Conservation (phyloP, 2,329 filamentous ascomycete species). For the Dactylellina drechsleri region DNA sequence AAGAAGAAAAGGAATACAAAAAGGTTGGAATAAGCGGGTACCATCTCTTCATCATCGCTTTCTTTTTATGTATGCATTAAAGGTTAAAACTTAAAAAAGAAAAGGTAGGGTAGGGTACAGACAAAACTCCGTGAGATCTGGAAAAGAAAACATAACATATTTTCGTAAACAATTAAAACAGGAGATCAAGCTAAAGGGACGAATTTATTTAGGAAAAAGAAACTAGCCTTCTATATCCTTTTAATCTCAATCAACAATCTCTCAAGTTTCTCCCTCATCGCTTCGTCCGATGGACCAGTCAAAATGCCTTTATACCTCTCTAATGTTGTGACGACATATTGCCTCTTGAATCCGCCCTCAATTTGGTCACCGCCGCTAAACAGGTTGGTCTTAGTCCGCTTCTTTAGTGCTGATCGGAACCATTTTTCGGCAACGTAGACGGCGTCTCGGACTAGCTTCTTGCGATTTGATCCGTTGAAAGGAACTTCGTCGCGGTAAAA, state of each 20-base stretch:
- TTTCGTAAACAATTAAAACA: conserved; percentile 7
- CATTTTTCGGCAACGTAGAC: conserved; percentile 71
- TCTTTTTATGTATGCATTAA: conserved; percentile 24
- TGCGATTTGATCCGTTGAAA: conserved; percentile 70
- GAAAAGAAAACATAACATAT: conserved; percentile 1
- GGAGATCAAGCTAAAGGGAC: conserved; percentile 7
- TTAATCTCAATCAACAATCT: conserved; percentile 53
- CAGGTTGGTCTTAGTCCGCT: conserved; percentile 40
- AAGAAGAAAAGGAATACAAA: conserved; percentile 1
- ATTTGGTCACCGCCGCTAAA: conserved; percentile 42
- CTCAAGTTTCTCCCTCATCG: conserved; percentile 50
- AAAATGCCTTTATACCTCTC: conserved; percentile 44
- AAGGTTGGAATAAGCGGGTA: neutral
- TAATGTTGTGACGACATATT: conserved; percentile 48
- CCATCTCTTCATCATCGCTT: conserved; percentile 21
- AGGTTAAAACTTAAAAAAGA: conserved; percentile 3
- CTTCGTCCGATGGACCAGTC: conserved; percentile 22
- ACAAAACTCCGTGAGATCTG: conserved; percentile 29
- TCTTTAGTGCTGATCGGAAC: conserved; percentile 62
- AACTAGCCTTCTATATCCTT: conserved; percentile 20
- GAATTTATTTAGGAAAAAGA: conserved; percentile 3
- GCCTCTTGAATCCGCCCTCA: conserved; percentile 54
- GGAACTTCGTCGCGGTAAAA: conserved; percentile 75
- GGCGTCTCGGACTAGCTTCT: conserved; percentile 70
- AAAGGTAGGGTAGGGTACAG: conserved; percentile 11